Conservation (phyloP, 2,329 filamentous ascomycete genomes). For the Colletotrichum euphorbiae region DNA sequence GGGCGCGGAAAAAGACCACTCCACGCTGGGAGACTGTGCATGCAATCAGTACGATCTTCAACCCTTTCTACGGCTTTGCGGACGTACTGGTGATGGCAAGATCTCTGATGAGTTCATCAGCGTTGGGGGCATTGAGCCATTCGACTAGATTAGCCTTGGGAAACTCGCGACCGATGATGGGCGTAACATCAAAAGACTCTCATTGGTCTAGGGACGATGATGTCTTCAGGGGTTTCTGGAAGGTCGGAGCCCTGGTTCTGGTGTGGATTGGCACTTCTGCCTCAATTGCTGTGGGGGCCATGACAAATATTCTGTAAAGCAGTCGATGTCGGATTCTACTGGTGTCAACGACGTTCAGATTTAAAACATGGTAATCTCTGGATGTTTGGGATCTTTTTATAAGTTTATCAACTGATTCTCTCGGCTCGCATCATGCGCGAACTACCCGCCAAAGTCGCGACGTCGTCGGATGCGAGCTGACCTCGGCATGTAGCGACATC, state of each 20-base stretch:
- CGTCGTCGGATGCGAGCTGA: conserved; percentile 7
- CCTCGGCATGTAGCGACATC: conserved; percentile 22
- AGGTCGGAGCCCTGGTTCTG: conserved; percentile 18
- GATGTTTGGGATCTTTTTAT: conserved; percentile 16
- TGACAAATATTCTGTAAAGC: not conserved
- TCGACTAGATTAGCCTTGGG: conserved; percentile 62
- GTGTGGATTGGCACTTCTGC: conserved; percentile 30
- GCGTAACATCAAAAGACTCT: conserved; percentile 62
- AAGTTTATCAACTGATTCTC: not conserved
- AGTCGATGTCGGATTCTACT: not conserved
- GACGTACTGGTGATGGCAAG: conserved; percentile 68
- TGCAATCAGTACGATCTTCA: not conserved
- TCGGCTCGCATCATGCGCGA: conserved; percentile 6
- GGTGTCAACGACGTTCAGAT: not conserved
- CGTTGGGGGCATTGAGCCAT: conserved; percentile 64
- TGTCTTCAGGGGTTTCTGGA: conserved; percentile 45
- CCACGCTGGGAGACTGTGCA: conserved; percentile 68
- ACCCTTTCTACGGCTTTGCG: not conserved
- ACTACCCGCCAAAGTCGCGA: not conserved
- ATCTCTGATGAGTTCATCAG: conserved; percentile 68
- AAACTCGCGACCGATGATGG: conserved; percentile 68
- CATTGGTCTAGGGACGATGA: conserved; percentile 56
- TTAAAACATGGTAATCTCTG: not conserved
- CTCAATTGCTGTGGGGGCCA: conserved; percentile 40
- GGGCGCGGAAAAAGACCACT: conserved; percentile 73